Evolutionary conservation across 1,139 yeast genomes (phyloP), one percentile per base, ranked within the genome.

Genomic region (Arxiozyma bovina): DNA sequence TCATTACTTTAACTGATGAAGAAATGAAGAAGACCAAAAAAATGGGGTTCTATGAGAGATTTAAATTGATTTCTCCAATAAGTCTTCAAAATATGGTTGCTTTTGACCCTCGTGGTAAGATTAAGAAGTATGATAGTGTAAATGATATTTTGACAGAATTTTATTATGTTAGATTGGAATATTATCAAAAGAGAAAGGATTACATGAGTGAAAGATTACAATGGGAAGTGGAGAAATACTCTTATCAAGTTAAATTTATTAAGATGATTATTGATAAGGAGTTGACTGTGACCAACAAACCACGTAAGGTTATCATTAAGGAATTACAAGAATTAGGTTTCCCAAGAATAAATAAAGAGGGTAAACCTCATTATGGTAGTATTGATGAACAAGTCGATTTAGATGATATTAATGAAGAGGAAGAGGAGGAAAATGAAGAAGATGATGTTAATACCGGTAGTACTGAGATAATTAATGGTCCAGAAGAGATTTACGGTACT

Each of bases 21-120:
- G 96, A 93, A 67, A 91, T 94, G 98, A 78, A 75, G 42, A 87
- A 87, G 62, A 79, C 96, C 0, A 74, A 79, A 57, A 75, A 76
- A 53, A 79, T 85, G 34, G 99, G 99, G 0, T 76, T 89, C 53
- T 78, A 87, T 61, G 95, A 87, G 66, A 78, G 91, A 66, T 94
- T 94, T 74, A 90, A 87, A 68, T 77, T 94, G 54, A 74, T 81
- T 15, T 77, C 90, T 0, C 75, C 85, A 12, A 74, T 93, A 47
- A 84, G 80, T 69, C 75, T 88, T 61, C 79, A 83, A 52, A 94
- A 94, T 68, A 90, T 94, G 96, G 96, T 93, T 56, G 95, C 96
- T 0, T 94, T 94, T 72, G 98, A 93, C 72, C 81, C 96, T n/a
- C 79, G 80, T 57, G 96, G 96, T 45, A 81, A 94, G 63, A 88